A percentile compares a stretch with the other conserved stretches of the same genome.
Evolutionary conservation across 208 protist species (phyloP).

Genomic region (Leishmania turanica): DNA sequence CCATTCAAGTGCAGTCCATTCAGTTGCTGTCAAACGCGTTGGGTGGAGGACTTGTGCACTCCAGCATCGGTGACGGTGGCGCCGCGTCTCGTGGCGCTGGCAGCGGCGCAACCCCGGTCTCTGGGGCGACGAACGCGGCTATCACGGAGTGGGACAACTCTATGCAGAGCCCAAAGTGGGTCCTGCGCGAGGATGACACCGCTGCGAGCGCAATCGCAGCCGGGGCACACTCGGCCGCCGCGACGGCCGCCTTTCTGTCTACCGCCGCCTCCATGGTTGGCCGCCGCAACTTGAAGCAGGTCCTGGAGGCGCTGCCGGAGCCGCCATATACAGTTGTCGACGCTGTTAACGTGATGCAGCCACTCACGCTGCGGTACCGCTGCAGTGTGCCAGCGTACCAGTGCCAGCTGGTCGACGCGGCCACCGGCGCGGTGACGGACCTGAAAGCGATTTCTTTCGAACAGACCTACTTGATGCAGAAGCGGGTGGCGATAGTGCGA

Average conservation of each 20-base stretch:
- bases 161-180: constrained; percentile 63
- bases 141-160: constrained; percentile 71
- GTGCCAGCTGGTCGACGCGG: constrained; percentile 27
- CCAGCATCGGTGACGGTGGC: constrained; percentile 8
- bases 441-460: constrained; percentile 75
- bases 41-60: neutral
- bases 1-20: constrained; percentile 36
- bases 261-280: constrained; percentile 30
- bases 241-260: constrained; percentile 23
- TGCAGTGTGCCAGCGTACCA: constrained; percentile 72
- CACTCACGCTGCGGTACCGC: constrained; percentile 62
- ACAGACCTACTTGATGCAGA: constrained; percentile 95
- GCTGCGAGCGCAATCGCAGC: constrained; percentile 14
- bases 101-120: neutral
- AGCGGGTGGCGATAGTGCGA: constrained; percentile 66
- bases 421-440: neutral
- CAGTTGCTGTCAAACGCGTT: constrained; percentile 1
- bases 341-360: constrained; percentile 43
- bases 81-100: neutral
- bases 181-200: constrained; percentile 43
- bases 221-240: constrained; percentile 8
- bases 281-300: constrained; percentile 68
- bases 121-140: constrained; percentile 16
- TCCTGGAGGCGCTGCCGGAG: constrained; percentile 78
- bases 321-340: constrained; percentile 54